These are phyloP conservation scores for Kodamaea sp. DNA, from an alignment of 1,139 yeast species.

Conservation along the genomic window DNA sequence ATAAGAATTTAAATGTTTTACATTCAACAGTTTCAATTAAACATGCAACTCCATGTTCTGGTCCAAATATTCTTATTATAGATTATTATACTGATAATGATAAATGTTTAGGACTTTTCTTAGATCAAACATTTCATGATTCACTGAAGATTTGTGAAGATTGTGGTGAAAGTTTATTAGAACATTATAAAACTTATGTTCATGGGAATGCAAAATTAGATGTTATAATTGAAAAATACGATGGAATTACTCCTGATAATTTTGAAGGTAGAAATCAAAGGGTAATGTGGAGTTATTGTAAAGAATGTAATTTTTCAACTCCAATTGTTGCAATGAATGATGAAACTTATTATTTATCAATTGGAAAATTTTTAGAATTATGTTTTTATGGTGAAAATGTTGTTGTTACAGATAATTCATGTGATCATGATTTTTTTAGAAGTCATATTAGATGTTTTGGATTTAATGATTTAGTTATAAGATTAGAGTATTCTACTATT, in stretches of 20 bases:
- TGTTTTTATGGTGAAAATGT: constrained; percentile 70
- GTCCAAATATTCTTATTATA: constrained; percentile 78
- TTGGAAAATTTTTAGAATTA: constrained; percentile 88
- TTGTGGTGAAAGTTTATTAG: constrained; percentile 68
- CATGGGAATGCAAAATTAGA: constrained; percentile 85
- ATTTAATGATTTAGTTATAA: constrained; percentile 70
- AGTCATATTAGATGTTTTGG: constrained; percentile 85
- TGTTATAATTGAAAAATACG: constrained; percentile 60
- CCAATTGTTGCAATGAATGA: constrained; percentile 87
- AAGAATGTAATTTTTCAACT: constrained; percentile 67
- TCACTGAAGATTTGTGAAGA: constrained; percentile 69
- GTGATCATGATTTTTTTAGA: constrained; percentile 75
- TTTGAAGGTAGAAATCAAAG: constrained; percentile 47
- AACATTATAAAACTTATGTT: constrained; percentile 84
- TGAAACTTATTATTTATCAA: constrained; percentile 83
- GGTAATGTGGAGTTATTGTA: constrained; percentile 91
- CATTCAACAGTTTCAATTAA: constrained; percentile 81
- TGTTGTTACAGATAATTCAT: constrained; percentile 41
- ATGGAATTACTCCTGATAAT: constrained; percentile 53
- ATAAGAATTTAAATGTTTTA: constrained; percentile 73
- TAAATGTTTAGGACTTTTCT: constrained; percentile 81
- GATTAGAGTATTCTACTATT: constrained; percentile 72
- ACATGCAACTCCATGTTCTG: constrained; percentile 88
- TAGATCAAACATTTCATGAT: constrained; percentile 76
- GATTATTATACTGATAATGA: constrained; percentile 92